Conservation (phyloP, 345 rosid genomes). For the Dovyalis caffra region DNA sequence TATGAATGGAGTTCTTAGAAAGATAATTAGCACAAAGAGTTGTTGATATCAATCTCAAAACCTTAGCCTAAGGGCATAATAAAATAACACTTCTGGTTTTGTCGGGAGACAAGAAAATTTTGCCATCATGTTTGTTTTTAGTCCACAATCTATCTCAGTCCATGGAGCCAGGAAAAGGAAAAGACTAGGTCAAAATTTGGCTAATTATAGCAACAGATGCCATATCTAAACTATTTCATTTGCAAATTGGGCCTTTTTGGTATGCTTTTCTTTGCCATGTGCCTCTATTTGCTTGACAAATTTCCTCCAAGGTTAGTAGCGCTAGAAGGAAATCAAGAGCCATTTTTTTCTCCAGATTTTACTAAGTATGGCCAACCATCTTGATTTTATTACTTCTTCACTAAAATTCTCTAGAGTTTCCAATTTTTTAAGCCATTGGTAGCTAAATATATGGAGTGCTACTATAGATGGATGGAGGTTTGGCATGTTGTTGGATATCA, state of each 20-base stretch:
- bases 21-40: neutral
- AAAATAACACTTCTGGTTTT: constrained; percentile 10
- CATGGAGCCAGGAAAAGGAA: constrained; percentile 8
- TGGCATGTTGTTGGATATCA: too few relatives aligned
- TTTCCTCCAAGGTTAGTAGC: neutral
- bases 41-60: neutral
- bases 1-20: constrained; percentile 2
- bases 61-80: neutral
- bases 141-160: constrained; percentile 9
- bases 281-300: neutral
- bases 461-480: too few relatives aligned
- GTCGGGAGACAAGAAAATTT: constrained; percentile 13
- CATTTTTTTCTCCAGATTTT: neutral
- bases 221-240: neutral
- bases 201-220: constrained; percentile 13
- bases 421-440: too few relatives aligned
- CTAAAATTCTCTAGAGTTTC: too few relatives aligned
- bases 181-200: constrained; percentile 26
- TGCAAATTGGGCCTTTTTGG: neutral
- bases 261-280: neutral
- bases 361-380: neutral
- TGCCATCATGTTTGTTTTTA: neutral
- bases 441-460: too few relatives aligned
- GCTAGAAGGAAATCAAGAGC: neutral
- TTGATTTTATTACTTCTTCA: too few relatives aligned